Evolutionary conservation across 2,329 filamentous ascomycete species (phyloP), one percentile per base, ranked within the genome.

Genomic region (Magnaporthiopsis poae): DNA sequence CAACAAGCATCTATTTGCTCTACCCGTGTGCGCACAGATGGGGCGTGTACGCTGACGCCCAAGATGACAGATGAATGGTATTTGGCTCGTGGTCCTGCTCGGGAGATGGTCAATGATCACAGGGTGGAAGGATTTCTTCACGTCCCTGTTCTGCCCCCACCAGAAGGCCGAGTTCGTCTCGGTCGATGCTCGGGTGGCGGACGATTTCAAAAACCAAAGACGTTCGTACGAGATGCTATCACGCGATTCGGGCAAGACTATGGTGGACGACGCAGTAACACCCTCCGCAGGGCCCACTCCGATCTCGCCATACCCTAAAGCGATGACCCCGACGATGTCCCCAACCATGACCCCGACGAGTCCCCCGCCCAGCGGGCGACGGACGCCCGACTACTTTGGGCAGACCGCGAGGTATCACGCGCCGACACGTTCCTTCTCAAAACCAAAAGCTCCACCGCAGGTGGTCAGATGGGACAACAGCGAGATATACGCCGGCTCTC

Each of bases 101-200:
- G 89, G 90, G 56, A 89, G 93, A 65, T 87, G 86, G 75, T 89
- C 90, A n/a, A 96, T 98, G 88, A 81, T 96, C 66, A 84, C 82
- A 3, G 95, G 90, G 69, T 99, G 95, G 95, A 71, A 81, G 60
- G 88, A 96, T 33, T 78, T 93, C 60, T 76, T 88, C 70, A 79
- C 76, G 66, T 75, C 77, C 56, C 73, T 80, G 13, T 63, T 77
- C 86, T 68, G 77, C 78, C 52, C 62, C 29, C 78, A 80, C 65
- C 80, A 77, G 68, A 86, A 89, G 74, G 86, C 86, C 72, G 94
- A 98, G 76, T 98, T 97, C 72, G 90, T 96, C 69, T 96, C 91
- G 59, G 88, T 90, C 62, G 94, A 97, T 74, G 92, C 92, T 62
- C 84, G 85, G 68, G 77, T 77, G 65, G 46, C 46, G 21, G 74